Conservation (phyloP, 208 protist genomes). For the Tritrichomonas foetus region DNA sequence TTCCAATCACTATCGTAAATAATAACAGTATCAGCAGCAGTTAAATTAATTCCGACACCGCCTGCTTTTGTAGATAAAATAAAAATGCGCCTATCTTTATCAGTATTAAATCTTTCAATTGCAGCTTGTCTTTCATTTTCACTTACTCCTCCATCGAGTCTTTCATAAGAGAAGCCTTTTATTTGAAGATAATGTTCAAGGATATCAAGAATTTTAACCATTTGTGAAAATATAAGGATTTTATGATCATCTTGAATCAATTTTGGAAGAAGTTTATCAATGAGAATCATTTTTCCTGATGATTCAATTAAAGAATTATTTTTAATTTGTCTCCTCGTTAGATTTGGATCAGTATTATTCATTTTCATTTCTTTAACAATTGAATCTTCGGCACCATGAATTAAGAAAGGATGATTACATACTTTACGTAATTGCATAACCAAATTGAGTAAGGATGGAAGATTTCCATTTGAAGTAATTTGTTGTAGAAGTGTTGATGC, state of each 20-base stretch:
- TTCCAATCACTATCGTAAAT: slow-evolving; percentile 87
- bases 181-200: slow-evolving; percentile 69
- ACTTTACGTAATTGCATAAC: slow-evolving; percentile 64
- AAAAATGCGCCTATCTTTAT: slow-evolving; percentile 60
- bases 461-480: not conserved
- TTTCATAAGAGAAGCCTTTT: slow-evolving; percentile 67
- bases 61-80: slow-evolving; percentile 68
- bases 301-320: slow-evolving; percentile 54
- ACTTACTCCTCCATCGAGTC: slow-evolving; percentile 51
- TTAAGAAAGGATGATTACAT: slow-evolving; percentile 87
- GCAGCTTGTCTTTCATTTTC: slow-evolving; percentile 45
- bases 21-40: slow-evolving; percentile 68
- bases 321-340: slow-evolving; percentile 1
- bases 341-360: slow-evolving; percentile 69
- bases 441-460: slow-evolving; percentile 45
- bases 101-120: slow-evolving; percentile 59
- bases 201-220: slow-evolving; percentile 61
- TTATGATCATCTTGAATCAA: slow-evolving; percentile 72
- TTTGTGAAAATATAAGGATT: slow-evolving; percentile 88
- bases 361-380: slow-evolving; percentile 66
- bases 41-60: slow-evolving; percentile 71
- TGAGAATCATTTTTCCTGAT: slow-evolving; percentile 64
- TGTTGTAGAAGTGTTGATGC: not conserved
- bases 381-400: slow-evolving; percentile 75
- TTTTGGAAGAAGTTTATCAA: slow-evolving; percentile 66